These are phyloP conservation scores for Cnidoscolus chayamansa DNA, from an alignment of 441 rosid genomes.

Conservation along the genomic window DNA sequence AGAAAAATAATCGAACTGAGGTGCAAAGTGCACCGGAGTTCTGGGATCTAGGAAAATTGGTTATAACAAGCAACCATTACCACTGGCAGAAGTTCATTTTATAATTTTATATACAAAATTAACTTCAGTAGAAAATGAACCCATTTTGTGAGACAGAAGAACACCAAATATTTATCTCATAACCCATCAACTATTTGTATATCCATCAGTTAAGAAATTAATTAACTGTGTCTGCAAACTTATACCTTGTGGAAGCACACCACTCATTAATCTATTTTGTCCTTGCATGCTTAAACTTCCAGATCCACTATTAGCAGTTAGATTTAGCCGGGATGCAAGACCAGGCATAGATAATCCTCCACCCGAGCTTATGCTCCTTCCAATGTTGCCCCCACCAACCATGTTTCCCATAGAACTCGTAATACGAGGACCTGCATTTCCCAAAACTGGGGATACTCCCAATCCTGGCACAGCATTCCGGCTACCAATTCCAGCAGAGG, in stretches of 20 bases:
- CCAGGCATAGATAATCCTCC: constrained; percentile 87
- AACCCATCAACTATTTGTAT: neutral
- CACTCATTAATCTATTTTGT: constrained; percentile 81
- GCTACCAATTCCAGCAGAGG: constrained; percentile 70
- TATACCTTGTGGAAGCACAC: constrained; percentile 86
- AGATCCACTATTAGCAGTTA: constrained; percentile 69
- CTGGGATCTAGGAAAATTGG: too few species aligned
- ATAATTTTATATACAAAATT: neutral
- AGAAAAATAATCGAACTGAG: neutral
- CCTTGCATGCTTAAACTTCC: constrained; percentile 79
- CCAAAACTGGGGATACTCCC: constrained; percentile 89
- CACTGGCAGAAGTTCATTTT: neutral
- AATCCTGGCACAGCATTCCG: constrained; percentile 72
- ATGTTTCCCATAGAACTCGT: constrained; percentile 86
- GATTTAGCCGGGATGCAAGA: constrained; percentile 77
- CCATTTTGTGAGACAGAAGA: constrained; percentile 3
- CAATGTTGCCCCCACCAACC: constrained; percentile 86
- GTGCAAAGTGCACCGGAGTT: neutral
- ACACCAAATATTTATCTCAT: neutral
- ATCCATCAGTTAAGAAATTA: neutral
- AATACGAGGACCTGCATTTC: constrained; percentile 79
- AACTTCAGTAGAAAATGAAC: constrained; percentile 1
- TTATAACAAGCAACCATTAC: neutral
- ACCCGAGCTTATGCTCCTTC: constrained; percentile 72
- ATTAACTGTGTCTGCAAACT: neutral